Evolutionary conservation across 257 asterid genomes (phyloP).

Genomic region (Przewalskia tangutica): DNA sequence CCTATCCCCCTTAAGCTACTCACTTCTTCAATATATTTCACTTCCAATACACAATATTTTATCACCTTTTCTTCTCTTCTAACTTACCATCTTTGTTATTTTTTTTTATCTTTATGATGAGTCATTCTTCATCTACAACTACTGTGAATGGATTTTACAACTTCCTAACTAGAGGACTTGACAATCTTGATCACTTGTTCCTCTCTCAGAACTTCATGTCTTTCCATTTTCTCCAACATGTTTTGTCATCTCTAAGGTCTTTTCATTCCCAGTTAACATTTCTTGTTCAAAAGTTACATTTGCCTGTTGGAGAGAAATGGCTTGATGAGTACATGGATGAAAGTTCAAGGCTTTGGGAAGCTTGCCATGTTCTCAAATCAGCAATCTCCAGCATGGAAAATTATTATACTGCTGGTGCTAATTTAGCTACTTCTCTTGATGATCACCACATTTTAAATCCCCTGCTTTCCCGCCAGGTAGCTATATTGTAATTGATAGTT

Average conservation of each 20-base stretch:
- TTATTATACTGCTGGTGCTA: slow-evolving; percentile 35
- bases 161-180: slow-evolving; percentile 42
- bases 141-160: slow-evolving; percentile 51
- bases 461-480: slow-evolving; percentile 65
- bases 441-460: slow-evolving; percentile 29
- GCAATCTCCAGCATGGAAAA: slow-evolving; percentile 46
- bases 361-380: slow-evolving; percentile 48
- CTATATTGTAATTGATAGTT: not conserved
- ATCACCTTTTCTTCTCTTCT: slow-evolving; percentile 1
- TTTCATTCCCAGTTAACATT: slow-evolving; percentile 48
- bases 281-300: slow-evolving; percentile 39
- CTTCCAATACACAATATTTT: no score
- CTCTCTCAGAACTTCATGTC: slow-evolving; percentile 52
- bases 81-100: not conserved
- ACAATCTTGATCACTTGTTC: slow-evolving; percentile 48
- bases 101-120: slow-evolving; percentile 33
- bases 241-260: slow-evolving; percentile 47
- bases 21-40: not conserved
- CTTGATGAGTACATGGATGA: slow-evolving; percentile 77
- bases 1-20: slow-evolving; percentile 13
- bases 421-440: slow-evolving; percentile 33
- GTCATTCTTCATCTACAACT: slow-evolving; percentile 41
- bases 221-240: slow-evolving; percentile 42
- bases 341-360: slow-evolving; percentile 69
- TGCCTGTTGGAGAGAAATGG: slow-evolving; percentile 74